Evolutionary conservation across 208 protist species (phyloP), one percentile per base, ranked within the genome.

Genomic region (Herpetomonas muscarum): DNA sequence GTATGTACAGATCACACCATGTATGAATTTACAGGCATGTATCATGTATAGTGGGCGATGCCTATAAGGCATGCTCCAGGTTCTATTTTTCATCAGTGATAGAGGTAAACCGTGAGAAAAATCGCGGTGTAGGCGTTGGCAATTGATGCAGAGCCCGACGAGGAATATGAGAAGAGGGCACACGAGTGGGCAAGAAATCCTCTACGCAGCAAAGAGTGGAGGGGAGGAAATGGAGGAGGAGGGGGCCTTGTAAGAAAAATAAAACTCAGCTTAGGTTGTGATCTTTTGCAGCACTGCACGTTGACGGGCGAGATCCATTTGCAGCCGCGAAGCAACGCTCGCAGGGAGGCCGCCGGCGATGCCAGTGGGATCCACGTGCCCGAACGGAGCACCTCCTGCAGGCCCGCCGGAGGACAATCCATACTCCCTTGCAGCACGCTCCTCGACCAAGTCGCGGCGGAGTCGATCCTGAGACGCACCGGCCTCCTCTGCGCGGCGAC

Each of bases 301-400:
- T 59, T 95, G 88, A 13, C 73, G 67, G 3, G 85, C 85, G 7
- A 95, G 64, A 55, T 92, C 83, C 65, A 91, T 85, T 53, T 91
- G 82, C 25, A 94, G 66, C 5, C 73, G 65, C 10, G 82, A 86
- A 10, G 70, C 70, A 22, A 55, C 56, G 54, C 62, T 67, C 19
- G 75, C 61, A 15, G 37, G 25, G 17, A 34, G 25, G 32, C 3
- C 7, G 1, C 30, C 25, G 9, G 26, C n/a, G n/a, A n/a, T n/a
- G n/a, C n/a, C 42, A 5, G 49, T 25, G 21, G 52, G 50, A 22
- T 75, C 55, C 0, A 42, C 41, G 55, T 64, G 55, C 39, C 12
- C 22, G 26, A 28, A 21, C 10, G 9, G n/a, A 13, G 30, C 62
- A 41, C 10, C 53, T 24, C 19, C 31, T 25, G 17, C n/a, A 39